Evolutionary conservation across 805 yeast genomes (phyloP).

Genomic region (Suhomyces sp.): DNA sequence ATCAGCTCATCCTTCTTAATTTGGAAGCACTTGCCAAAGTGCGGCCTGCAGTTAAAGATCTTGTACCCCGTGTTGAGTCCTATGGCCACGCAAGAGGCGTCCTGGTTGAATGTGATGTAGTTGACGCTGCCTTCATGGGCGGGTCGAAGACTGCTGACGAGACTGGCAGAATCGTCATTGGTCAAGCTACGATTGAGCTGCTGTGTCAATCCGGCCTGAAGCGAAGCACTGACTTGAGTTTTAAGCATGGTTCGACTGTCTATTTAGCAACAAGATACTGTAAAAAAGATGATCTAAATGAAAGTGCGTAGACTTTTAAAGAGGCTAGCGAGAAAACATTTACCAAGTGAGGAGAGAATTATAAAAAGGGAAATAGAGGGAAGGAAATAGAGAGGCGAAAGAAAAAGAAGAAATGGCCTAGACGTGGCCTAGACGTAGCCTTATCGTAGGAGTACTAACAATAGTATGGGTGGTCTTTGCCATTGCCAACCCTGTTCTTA

Average conservation of each 20-base stretch:
- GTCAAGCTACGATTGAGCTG: constrained; percentile 10
- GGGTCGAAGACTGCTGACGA: constrained; percentile 11
- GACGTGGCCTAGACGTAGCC: background rate
- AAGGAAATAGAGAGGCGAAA: background rate
- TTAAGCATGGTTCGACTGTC: constrained; percentile 10
- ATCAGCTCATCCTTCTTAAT: constrained; percentile 48
- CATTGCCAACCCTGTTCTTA: background rate
- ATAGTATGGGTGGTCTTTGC: background rate
- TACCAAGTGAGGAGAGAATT: too few relatives aligned
- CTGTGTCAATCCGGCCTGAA: constrained; percentile 11
- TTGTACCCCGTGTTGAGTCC: constrained; percentile 65
- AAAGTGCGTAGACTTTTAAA: background rate
- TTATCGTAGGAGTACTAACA: background rate
- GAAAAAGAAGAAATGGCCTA: background rate
- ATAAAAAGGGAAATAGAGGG: background rate
- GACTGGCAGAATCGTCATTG: constrained; percentile 17
- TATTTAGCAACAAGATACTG: background rate
- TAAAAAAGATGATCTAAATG: background rate
- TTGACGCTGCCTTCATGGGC: constrained; percentile 24
- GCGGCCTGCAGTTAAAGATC: constrained; percentile 83
- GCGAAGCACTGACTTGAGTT: constrained; percentile 12
- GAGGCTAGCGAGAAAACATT: background rate
- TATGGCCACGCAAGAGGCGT: constrained; percentile 74
- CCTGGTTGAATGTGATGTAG: constrained; percentile 74
- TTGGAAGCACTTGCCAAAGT: constrained; percentile 51